Percentiles rank a stretch among this genome's conserved stretches.
Conservation (phyloP, 108 stramenopile genomes). For the Fistulifera solaris region DNA sequence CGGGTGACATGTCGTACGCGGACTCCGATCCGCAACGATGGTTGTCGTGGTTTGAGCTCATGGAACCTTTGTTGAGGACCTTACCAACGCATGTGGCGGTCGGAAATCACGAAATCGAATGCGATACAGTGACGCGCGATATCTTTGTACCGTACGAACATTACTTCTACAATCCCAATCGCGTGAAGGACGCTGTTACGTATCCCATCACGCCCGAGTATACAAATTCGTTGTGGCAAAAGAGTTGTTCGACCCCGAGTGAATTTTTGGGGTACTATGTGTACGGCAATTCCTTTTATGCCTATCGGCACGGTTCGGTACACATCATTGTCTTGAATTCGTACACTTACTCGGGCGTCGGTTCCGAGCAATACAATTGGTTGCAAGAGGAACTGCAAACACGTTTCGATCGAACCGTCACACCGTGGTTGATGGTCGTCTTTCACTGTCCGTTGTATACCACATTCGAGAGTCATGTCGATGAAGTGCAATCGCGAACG, state of each 20-base stretch:
- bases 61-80: constrained; percentile 37
- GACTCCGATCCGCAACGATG: constrained; percentile 65
- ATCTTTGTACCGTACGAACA: constrained; percentile 64
- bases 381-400: constrained; percentile 33
- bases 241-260: constrained; percentile 18
- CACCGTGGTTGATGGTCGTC: constrained; percentile 79
- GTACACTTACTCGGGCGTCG: constrained; percentile 37
- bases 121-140: constrained; percentile 32
- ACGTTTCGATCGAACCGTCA: constrained; percentile 31
- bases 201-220: constrained; percentile 25
- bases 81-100: constrained; percentile 50
- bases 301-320: constrained; percentile 58
- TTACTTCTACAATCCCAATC: constrained; percentile 67
- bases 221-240: constrained; percentile 15
- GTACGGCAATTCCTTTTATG: constrained; percentile 78
- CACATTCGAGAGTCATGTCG: constrained; percentile 57
- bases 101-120: constrained; percentile 85
- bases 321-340: constrained; percentile 73
- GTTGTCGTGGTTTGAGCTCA: constrained; percentile 61
- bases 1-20: constrained; percentile 70
- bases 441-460: constrained; percentile 80
- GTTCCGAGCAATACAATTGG: constrained; percentile 62
- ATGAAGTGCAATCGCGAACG: constrained; percentile 27
- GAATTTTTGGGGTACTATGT: constrained; percentile 50
- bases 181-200: constrained; percentile 18